Base-by-base conservation (phyloP, 2,329 filamentous ascomycete genomes). In the Aspergillus brunneoviolaceus region DNA sequence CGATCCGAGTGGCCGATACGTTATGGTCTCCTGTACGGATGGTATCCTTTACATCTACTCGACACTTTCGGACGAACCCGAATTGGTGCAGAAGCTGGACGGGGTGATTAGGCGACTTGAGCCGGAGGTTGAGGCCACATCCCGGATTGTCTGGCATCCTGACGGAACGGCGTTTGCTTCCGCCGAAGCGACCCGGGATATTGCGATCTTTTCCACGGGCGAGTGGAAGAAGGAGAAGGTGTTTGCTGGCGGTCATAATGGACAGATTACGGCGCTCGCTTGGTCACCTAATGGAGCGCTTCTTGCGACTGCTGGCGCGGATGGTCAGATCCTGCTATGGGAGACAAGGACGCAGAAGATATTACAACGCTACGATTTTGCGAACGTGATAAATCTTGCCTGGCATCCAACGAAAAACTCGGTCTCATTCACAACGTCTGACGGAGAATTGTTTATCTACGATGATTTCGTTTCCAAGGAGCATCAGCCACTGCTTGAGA, bases 241-340 rank as follows among this genome's bases (percentile, higher is more conserved):
- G 0, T 99, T 99, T 72, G 80, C 87, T 7, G 87, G 88, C 31
- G 92, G 89, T 0, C 95, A 98, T 71, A 87, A 87, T 48, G 89
- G 88, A 19, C 90, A 96, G 66, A 89, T 99, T 60, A 96, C 92
- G 0, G 90, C 93, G 2, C 78, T 96, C 39, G 87, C 90, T 39
- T 99, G 95, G 95, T 96, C 94, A 14, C 92, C 92, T 1, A 99
- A 99, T 71, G 95, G 95, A 45, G 91, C 93, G 1, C 82, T 99
- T 69, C 81, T 99, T 23, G 92, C 88, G 16, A 85, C 82, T 19
- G 82, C 84, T 4, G 82, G 80, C n/a, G 76, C 80, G 35, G 77
- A 80, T 63, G 79, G 84, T 21, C 70, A 77, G 60, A 72, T 81
- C 49, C 61, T 81, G 51, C 80, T 99, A 2, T 99, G 96, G 95